phyloP scores from a whole-genome alignment of 495 filamentous ascomycete genomes.

The Penicillium pancosmium region DNA sequence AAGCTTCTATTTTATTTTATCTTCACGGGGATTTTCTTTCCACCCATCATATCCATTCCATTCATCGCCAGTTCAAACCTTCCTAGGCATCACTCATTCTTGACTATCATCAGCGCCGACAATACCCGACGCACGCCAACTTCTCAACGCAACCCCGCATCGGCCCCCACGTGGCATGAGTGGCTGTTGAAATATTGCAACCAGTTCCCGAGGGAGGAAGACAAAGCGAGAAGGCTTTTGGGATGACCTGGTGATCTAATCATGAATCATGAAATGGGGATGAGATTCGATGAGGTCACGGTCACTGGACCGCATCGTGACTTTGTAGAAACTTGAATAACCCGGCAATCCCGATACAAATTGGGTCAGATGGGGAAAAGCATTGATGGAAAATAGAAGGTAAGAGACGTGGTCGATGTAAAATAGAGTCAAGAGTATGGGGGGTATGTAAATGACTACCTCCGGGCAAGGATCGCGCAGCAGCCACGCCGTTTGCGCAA shows the following conservation, averaged over 20 bases:
- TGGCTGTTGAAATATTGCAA: background rate
- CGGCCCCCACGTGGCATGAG: constrained; percentile 11
- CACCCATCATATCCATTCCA: background rate
- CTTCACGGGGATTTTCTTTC: constrained; percentile 2
- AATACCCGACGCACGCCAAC: constrained; percentile 1
- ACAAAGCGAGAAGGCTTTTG: background rate
- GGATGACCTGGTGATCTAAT: background rate
- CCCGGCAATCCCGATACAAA: background rate
- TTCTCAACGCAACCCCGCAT: constrained; percentile 15
- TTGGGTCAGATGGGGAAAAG: background rate
- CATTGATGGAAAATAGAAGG: background rate
- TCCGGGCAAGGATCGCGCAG: background rate
- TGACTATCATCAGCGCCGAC: constrained; percentile 1
- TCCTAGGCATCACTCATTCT: background rate
- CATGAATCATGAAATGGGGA: background rate
- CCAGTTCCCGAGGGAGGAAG: background rate
- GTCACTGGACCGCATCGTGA: background rate
- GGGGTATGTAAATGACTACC: background rate
- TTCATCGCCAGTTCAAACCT: background rate
- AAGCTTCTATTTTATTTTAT: constrained; percentile 3
- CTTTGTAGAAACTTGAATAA: background rate
- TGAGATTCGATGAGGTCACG: background rate
- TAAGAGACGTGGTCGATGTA: background rate
- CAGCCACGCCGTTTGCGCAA: constrained; percentile 3
- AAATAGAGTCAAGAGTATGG: background rate